phyloP scores from a whole-genome alignment of 2,329 filamentous ascomycete genomes.

The Talaromyces sp. region DNA sequence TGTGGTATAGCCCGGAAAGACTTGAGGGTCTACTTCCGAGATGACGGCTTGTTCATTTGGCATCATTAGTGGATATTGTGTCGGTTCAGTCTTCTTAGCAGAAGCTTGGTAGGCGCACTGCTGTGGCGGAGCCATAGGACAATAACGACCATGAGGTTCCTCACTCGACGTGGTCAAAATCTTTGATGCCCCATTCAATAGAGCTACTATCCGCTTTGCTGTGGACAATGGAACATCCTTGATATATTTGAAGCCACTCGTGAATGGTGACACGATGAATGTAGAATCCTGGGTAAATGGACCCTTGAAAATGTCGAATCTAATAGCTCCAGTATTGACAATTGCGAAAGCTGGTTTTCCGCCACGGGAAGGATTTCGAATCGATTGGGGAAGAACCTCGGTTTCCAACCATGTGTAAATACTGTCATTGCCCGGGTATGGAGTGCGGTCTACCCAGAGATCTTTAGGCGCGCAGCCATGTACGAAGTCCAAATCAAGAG shows the following conservation, averaged over 20 bases:
- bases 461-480: constrained; percentile 81
- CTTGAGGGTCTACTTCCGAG: constrained; percentile 38
- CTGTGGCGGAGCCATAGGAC: constrained; percentile 46
- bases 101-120: constrained; percentile 32
- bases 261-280: constrained; percentile 84
- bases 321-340: constrained; percentile 84
- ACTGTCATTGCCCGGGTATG: constrained; percentile 69
- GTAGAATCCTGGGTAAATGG: constrained; percentile 84
- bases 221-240: constrained; percentile 75
- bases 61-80: not conserved
- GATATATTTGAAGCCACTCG: constrained; percentile 71
- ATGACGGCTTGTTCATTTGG: constrained; percentile 30
- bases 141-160: constrained; percentile 21
- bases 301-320: constrained; percentile 94
- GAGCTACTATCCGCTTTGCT: constrained; percentile 64
- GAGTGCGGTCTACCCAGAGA: constrained; percentile 76
- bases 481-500: constrained; percentile 66
- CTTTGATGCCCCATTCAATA: constrained; percentile 57
- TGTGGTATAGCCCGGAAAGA: constrained; percentile 80
- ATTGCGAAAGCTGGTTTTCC: constrained; percentile 65
- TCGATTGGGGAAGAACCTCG: constrained; percentile 66
- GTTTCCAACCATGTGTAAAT: constrained; percentile 79
- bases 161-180: constrained; percentile 37
- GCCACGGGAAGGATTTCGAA: constrained; percentile 57
- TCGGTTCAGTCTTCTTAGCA: not conserved